Conservation (phyloP, 2,329 filamentous ascomycete species). For the Periconia digitata region DNA sequence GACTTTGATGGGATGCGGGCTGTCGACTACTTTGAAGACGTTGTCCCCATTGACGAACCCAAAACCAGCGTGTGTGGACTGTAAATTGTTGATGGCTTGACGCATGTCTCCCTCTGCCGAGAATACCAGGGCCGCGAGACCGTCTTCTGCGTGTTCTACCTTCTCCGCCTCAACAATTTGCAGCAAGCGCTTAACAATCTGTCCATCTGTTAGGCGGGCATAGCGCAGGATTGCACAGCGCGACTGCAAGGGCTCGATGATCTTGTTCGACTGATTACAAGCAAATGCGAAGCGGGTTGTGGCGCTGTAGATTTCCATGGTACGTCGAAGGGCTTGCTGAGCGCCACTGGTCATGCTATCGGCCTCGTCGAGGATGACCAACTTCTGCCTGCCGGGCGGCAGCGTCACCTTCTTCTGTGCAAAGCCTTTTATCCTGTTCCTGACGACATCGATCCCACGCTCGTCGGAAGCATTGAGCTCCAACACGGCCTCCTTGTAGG, state of each 20-base stretch:
- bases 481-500: constrained; percentile 95
- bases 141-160: constrained; percentile 89
- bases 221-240: constrained; percentile 95
- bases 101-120: constrained; percentile 98
- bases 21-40: constrained; percentile 96
- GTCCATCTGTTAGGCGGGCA: constrained; percentile 85
- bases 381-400: constrained; percentile 85
- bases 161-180: constrained; percentile 93
- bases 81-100: constrained; percentile 97
- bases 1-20: constrained; percentile 95
- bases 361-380: constrained; percentile 96
- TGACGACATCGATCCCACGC: constrained; percentile 94
- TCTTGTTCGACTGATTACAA: constrained; percentile 98
- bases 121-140: constrained; percentile 93
- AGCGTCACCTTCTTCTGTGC: constrained; percentile 98
- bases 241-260: constrained; percentile 98
- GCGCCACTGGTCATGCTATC: constrained; percentile 96
- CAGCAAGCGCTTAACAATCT: constrained; percentile 85
- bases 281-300: constrained; percentile 97
- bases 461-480: constrained; percentile 97
- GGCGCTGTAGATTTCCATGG: constrained; percentile 98
- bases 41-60: constrained; percentile 97
- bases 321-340: constrained; percentile 89
- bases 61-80: constrained; percentile 90
- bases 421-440: constrained; percentile 97